These are phyloP conservation scores for Penicillium angulare DNA, from an alignment of 495 filamentous ascomycete genomes.

Conservation along the genomic window DNA sequence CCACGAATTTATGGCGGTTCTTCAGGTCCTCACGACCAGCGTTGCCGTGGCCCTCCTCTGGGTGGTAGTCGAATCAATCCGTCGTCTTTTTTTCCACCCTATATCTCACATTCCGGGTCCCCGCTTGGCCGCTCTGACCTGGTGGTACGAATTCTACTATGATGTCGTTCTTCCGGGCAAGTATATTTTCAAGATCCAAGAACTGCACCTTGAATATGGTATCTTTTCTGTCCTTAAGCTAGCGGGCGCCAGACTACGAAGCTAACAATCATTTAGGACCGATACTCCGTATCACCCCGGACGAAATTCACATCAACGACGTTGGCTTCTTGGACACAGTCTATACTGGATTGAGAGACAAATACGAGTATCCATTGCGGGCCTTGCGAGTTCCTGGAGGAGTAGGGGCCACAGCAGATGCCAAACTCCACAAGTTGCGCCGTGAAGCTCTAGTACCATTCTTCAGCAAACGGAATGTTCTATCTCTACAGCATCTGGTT, in stretches of 20 bases:
- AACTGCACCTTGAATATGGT: slow-evolving; percentile 47
- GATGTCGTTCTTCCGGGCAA: slow-evolving; percentile 36
- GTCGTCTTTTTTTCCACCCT: slow-evolving; percentile 38
- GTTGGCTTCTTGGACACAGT: slow-evolving; percentile 24
- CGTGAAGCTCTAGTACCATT: slow-evolving; percentile 36
- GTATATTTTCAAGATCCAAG: slow-evolving; percentile 44
- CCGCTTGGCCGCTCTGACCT: slow-evolving; percentile 43
- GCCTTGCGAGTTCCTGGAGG: slow-evolving; percentile 14
- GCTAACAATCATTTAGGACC: slow-evolving; percentile 2
- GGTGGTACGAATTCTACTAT: slow-evolving; percentile 51
- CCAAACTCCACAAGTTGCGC: slow-evolving; percentile 32
- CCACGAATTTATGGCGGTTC: no score
- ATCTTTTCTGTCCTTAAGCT: neutral
- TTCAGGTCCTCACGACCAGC: no score
- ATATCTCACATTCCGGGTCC: slow-evolving; percentile 46
- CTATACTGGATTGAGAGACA: slow-evolving; percentile 24
- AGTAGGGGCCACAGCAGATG: slow-evolving; percentile 22
- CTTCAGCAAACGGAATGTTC: slow-evolving; percentile 34
- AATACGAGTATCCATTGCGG: slow-evolving; percentile 21
- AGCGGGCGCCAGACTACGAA: neutral
- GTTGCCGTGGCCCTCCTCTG: neutral
- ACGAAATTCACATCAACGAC: slow-evolving; percentile 3
- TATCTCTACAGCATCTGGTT: slow-evolving; percentile 28
- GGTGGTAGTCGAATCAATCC: neutral
- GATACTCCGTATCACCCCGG: neutral